Base-by-base conservation (phyloP, 2,329 filamentous ascomycete species). In the Emergomyces orientalis region DNA sequence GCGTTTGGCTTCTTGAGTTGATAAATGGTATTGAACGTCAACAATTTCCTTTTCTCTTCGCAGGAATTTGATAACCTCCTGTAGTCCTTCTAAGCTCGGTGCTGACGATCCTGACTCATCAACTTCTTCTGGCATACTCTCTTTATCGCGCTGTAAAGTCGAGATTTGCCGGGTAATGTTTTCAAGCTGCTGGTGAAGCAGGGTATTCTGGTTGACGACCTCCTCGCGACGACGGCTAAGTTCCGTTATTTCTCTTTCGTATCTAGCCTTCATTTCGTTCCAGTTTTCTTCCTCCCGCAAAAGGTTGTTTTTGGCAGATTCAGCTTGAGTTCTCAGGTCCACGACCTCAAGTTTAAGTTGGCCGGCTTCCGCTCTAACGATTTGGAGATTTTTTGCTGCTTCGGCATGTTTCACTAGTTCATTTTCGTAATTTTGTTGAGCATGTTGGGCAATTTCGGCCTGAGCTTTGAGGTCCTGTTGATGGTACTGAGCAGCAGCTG, bases 1-100 rank as follows among this genome's bases (percentile, higher is more conserved):
- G 61, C 94, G 86, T 76, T 95, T 96, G 61, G 86, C 83, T 76
- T 99, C 94, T 69, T 96, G 90, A 0, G 87, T 82, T 70, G 93
- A 92, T 54, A 97, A 81, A 69, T 97, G 92, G 70, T 91, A 89
- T 71, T 97, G 93, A n/a, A 97, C 90, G 69, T 99, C 93, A 9
- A 97, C 84, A 67, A 99, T 97, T 73, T 97, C 94, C 80, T 97
- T 99, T 77, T 99, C 95, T 51, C 91, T 88, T 55, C 93, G 88
- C 65, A 99, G 80, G 74, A 94, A 99, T 65, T 85, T 88, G 76
- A 96, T 95, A 63, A 99, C 85, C 71, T 97, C 93, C 65, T 94
- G 89, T 11, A 96, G 84, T 61, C 89, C 90, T 67, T 91, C 89
- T 11, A 87, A 79, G 49, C 84, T 86, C 4, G 84, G 77, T 7